These are phyloP conservation scores for Sphaerulina vaccinii DNA, from an alignment of 2,329 filamentous ascomycete species.

Conservation along the genomic window DNA sequence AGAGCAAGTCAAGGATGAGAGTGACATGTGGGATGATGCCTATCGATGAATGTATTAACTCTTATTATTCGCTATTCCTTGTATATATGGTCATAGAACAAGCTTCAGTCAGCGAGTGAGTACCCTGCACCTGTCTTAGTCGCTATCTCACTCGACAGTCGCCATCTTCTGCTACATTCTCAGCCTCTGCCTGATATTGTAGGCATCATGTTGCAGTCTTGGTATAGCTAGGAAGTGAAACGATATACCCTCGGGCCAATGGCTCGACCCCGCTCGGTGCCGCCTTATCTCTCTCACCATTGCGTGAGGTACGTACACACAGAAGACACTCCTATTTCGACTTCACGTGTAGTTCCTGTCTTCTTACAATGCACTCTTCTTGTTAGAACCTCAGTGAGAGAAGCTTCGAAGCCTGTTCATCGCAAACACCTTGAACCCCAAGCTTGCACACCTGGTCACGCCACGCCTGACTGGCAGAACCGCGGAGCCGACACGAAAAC, in stretches of 20 bases:
- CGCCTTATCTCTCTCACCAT: not conserved
- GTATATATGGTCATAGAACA: too few species aligned
- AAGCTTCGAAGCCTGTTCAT: too few species aligned
- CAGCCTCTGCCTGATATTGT: too few species aligned
- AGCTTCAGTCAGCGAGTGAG: too few species aligned
- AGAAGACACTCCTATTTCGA: not conserved
- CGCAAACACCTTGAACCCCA: too few species aligned
- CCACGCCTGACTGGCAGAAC: too few species aligned
- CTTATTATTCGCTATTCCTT: too few species aligned
- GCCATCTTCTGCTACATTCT: too few species aligned
- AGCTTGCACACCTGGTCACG: too few species aligned
- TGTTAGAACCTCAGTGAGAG: too few species aligned
- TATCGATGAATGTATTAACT: conserved; percentile 8
- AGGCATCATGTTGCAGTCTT: not conserved
- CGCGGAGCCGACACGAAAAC: not conserved
- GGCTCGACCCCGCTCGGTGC: conserved; percentile 4
- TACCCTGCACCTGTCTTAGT: too few species aligned
- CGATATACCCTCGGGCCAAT: conserved; percentile 7
- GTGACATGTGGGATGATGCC: conserved; percentile 59
- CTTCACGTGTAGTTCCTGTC: conserved; percentile 3
- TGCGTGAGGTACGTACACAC: not conserved
- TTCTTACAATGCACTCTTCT: not conserved
- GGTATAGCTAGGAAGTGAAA: not conserved
- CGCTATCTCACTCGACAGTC: too few species aligned
- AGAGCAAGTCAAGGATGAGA: conserved; percentile 59